Base-by-base conservation (phyloP, 441 rosid species). In the Sinapis alba region DNA sequence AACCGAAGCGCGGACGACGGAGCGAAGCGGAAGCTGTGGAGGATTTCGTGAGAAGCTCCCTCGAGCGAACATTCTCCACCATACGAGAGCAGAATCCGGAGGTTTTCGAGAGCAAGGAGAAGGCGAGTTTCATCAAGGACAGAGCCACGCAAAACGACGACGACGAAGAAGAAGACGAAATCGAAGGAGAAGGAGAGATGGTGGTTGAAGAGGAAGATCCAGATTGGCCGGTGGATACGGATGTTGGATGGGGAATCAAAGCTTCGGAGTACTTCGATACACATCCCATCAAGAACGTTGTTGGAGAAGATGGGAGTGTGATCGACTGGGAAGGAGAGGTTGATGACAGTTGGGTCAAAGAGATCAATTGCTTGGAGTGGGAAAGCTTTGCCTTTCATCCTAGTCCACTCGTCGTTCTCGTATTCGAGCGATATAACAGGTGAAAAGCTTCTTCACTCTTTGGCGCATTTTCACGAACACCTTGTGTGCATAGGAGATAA, bases 241-340 rank as follows among this genome's bases (percentile, higher is more conserved):
- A 94, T 51, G 87, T 90, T 43, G 99, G 99, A 16, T 92, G 97
- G 99, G 97, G 97, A 66, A 84, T 87, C 8, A 83, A 10, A 36
- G 43, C 97, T 36, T 94, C 97, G 0, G 93, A 92, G 79, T 92
- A 90, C 83, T 92, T 94, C 82, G 96, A 94, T 80, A 70, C 86
- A 72, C 89, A 94, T 51, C 71, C 96, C 0, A 90, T 94, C 72
- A 90, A 79, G 87, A 94, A 90, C 80, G 87, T 89, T 26, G 86
- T 85, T 30, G 96, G 93, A 13, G 96, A 94, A 74, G 99, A 88
- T 15, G 99, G 96, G 30, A 41, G 67, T n/a, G 87, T 83, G 84
- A 90, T 94, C 65, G 94, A 92, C 61, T 92, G 95, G 98, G 97
- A 92, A 86, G 93, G 93, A 6, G 97, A 92, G 84, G 74, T 85